These are phyloP conservation scores for Rutstroemia sp. DNA, from an alignment of 2,329 filamentous ascomycete species.

Conservation along the genomic window DNA sequence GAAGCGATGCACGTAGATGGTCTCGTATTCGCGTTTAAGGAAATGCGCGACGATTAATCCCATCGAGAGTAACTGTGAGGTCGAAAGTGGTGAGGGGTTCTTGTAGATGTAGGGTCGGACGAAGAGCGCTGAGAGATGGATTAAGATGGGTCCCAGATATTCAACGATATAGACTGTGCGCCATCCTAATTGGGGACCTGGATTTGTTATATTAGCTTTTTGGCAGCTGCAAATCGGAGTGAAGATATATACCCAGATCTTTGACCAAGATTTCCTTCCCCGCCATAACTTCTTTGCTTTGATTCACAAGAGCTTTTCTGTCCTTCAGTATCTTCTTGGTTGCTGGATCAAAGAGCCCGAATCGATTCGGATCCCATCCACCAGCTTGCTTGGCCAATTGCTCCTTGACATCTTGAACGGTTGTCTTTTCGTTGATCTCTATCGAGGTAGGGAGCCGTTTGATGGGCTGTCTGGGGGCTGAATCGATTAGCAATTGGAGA, in stretches of 20 bases:
- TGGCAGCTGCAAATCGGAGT: neutral
- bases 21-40: slow-evolving; percentile 91
- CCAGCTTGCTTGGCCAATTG: slow-evolving; percentile 44
- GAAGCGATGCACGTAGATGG: slow-evolving; percentile 91
- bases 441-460: slow-evolving; percentile 47
- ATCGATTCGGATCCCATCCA: slow-evolving; percentile 51
- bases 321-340: slow-evolving; percentile 58
- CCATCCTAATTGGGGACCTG: slow-evolving; percentile 87
- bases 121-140: slow-evolving; percentile 68
- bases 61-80: slow-evolving; percentile 67
- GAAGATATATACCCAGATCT: slow-evolving; percentile 65
- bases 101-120: slow-evolving; percentile 67
- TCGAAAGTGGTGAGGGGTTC: slow-evolving; percentile 41
- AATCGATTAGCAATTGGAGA: neutral
- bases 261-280: slow-evolving; percentile 70
- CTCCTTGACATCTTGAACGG: slow-evolving; percentile 53
- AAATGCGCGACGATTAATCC: slow-evolving; percentile 76
- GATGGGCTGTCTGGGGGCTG: slow-evolving; percentile 27
- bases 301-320: slow-evolving; percentile 45
- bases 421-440: slow-evolving; percentile 38
- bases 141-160: slow-evolving; percentile 84
- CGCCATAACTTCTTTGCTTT: slow-evolving; percentile 41
- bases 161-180: slow-evolving; percentile 91
- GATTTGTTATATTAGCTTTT: neutral
- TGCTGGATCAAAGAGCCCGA: slow-evolving; percentile 53